phyloP scores from a whole-genome alignment of 257 asterid genomes.

The Solanum sitiens region DNA sequence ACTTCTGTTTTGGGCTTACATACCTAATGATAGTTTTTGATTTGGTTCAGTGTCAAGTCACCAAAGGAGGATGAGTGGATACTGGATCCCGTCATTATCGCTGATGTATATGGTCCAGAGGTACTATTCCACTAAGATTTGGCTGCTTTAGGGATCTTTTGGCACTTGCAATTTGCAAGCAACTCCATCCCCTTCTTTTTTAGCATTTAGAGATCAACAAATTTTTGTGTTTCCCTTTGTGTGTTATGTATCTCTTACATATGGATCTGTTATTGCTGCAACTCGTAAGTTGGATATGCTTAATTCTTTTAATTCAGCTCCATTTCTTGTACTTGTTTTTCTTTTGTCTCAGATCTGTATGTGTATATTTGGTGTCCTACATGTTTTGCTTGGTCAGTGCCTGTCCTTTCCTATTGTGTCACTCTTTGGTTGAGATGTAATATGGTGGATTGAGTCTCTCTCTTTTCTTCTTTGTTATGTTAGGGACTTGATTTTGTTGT shows the following conservation, averaged over 20 bases:
- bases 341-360: not conserved
- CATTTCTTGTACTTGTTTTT: not conserved
- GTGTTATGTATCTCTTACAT: not conserved
- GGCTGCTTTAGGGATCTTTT: not conserved
- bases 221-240: not conserved
- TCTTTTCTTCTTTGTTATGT: not conserved
- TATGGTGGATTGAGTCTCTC: not conserved
- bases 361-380: not conserved
- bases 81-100: conserved; percentile 80
- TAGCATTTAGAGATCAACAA: not conserved
- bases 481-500: conserved; percentile 95
- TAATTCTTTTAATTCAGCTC: not conserved
- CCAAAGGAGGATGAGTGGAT: conserved; percentile 77
- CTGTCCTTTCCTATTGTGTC: not conserved
- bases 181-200: not conserved
- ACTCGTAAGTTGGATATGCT: not conserved
- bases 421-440: not conserved
- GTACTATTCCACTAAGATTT: conserved; percentile 20
- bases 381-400: not conserved
- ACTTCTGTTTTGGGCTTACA: not conserved
- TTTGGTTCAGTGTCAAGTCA: conserved; percentile 54
- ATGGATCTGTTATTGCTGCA: not conserved
- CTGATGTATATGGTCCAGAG: conserved; percentile 86
- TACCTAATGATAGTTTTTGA: conserved; percentile 7
- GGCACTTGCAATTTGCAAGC: not conserved